Conservation (phyloP, 495 filamentous ascomycete species). For the Podospora pseudoanserina region DNA sequence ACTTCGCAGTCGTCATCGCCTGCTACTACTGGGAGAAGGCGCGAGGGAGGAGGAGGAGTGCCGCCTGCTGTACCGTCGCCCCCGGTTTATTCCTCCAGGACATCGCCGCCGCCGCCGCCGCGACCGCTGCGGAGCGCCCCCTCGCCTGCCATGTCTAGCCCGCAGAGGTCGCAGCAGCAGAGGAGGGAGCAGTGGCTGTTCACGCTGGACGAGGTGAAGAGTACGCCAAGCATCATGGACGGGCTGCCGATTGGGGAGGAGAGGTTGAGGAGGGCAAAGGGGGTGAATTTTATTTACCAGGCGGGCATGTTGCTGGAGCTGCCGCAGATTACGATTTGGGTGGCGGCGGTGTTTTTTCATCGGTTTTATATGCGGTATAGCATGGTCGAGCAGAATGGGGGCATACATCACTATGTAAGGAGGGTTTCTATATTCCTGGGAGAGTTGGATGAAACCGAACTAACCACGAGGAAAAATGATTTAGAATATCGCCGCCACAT, state of each 20-base stretch:
- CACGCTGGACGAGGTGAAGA: conserved; percentile 72
- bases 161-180: conserved; percentile 29
- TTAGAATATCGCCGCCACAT: conserved; percentile 76
- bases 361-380: conserved; percentile 88
- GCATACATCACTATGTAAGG: conserved; percentile 77
- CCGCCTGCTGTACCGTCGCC: conserved; percentile 54
- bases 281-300: conserved; percentile 92
- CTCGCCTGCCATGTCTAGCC: conserved; percentile 36
- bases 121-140: conserved; percentile 40
- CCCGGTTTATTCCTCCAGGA: conserved; percentile 45
- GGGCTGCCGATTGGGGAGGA: conserved; percentile 74
- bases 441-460: no score
- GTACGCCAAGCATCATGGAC: conserved; percentile 79
- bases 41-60: conserved; percentile 31
- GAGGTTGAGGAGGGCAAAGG: conserved; percentile 74
- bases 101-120: conserved; percentile 50
- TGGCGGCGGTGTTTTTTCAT: conserved; percentile 91
- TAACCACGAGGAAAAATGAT: no score
- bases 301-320: conserved; percentile 90
- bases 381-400: conserved; percentile 64
- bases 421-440: not conserved
- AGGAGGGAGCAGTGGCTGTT: conserved; percentile 79
- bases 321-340: conserved; percentile 84
- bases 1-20: conserved; percentile 40
- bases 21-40: conserved; percentile 30